phyloP scores from a whole-genome alignment of 2,329 filamentous ascomycete species.

The Torrubiella hemipterigena region DNA sequence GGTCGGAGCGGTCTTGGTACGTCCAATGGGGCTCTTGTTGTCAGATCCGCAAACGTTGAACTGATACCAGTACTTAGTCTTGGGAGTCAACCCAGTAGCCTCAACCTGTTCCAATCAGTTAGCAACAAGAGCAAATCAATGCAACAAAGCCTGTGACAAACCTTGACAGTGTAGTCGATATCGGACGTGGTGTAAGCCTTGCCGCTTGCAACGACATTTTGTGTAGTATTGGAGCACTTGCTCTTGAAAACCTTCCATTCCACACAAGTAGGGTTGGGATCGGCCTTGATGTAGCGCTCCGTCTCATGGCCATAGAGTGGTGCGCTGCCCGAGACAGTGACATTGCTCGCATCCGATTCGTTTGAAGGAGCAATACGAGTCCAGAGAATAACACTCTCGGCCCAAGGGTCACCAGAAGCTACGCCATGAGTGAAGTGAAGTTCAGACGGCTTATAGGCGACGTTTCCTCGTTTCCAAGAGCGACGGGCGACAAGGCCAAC shows the following conservation, averaged over 20 bases:
- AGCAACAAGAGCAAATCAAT: neutral
- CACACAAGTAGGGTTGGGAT: slow-evolving; percentile 49
- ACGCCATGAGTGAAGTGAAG: slow-evolving; percentile 56
- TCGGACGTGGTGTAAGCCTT: slow-evolving; percentile 58
- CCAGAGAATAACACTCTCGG: slow-evolving; percentile 47
- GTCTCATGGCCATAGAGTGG: slow-evolving; percentile 35
- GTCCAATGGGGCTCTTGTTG: slow-evolving; percentile 48
- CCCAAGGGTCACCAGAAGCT: slow-evolving; percentile 34
- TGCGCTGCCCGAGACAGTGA: slow-evolving; percentile 28
- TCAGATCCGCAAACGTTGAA: slow-evolving; percentile 56
- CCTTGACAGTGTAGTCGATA: slow-evolving; percentile 66
- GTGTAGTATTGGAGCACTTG: slow-evolving; percentile 23
- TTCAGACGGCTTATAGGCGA: slow-evolving; percentile 27
- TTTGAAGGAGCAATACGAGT: slow-evolving; percentile 31
- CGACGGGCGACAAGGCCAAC: slow-evolving; percentile 48
- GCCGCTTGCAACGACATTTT: slow-evolving; percentile 39
- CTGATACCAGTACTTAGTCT: slow-evolving; percentile 57
- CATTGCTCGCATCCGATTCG: slow-evolving; percentile 33
- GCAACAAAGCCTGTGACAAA: slow-evolving; percentile 13
- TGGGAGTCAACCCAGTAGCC: slow-evolving; percentile 47
- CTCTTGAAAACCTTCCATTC: slow-evolving; percentile 48
- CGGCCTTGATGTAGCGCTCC: slow-evolving; percentile 28
- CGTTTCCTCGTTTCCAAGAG: slow-evolving; percentile 28
- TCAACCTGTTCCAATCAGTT: slow-evolving; percentile 37
- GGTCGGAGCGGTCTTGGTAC: slow-evolving; percentile 57